Conservation (phyloP, 2,329 filamentous ascomycete species). For the Ophiostoma novo-ulmi region DNA sequence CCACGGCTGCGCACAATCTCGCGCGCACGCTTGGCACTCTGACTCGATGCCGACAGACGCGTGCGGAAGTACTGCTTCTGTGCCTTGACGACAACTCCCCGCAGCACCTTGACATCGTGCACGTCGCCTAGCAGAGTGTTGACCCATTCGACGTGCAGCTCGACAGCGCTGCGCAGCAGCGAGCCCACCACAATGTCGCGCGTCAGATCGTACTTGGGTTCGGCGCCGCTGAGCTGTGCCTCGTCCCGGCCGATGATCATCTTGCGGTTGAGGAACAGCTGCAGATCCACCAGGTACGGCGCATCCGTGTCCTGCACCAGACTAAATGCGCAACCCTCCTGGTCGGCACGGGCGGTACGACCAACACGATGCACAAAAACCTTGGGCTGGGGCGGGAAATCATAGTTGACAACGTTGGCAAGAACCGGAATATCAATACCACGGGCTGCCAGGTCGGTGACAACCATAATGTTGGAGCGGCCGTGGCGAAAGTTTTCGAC, state of each 20-base stretch:
- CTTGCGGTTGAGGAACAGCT: slow-evolving; percentile 85
- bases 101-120: slow-evolving; percentile 65
- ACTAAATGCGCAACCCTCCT: slow-evolving; percentile 92
- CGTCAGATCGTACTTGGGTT: slow-evolving; percentile 64
- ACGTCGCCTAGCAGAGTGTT: slow-evolving; percentile 72
- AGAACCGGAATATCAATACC: slow-evolving; percentile 97
- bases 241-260: slow-evolving; percentile 68
- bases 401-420: slow-evolving; percentile 97
- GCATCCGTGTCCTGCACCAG: slow-evolving; percentile 81
- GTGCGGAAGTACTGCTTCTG: slow-evolving; percentile 91
- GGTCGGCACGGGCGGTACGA: slow-evolving; percentile 88
- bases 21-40: slow-evolving; percentile 84
- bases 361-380: slow-evolving; percentile 95
- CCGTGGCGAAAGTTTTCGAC: slow-evolving; percentile 85
- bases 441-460: slow-evolving; percentile 92
- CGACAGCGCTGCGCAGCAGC: slow-evolving; percentile 66
- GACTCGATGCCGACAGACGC: slow-evolving; percentile 79
- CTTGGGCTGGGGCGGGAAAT: slow-evolving; percentile 94
- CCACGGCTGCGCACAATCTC: slow-evolving; percentile 64
- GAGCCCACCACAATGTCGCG: slow-evolving; percentile 79
- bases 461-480: slow-evolving; percentile 82
- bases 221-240: slow-evolving; percentile 38
- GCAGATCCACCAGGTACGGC: slow-evolving; percentile 87
- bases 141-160: slow-evolving; percentile 74
- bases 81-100: slow-evolving; percentile 73